A percentile compares a stretch with the other conserved stretches of the same genome.
These are phyloP conservation scores for Ulmus americana DNA, from an alignment of 331 rosid species.

Conservation along the genomic window DNA sequence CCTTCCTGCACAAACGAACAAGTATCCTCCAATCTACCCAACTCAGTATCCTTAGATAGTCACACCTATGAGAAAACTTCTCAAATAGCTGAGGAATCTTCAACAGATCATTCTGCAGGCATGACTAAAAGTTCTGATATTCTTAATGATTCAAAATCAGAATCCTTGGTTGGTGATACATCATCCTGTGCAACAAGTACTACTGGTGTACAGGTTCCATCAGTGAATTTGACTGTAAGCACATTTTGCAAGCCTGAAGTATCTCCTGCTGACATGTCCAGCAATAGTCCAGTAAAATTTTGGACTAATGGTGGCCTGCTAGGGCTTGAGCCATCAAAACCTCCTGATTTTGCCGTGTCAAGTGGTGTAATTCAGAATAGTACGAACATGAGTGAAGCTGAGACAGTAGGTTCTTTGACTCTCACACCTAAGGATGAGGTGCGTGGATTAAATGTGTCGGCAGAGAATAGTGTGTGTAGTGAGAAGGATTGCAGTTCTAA, in stretches of 20 bases:
- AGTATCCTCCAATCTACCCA: conserved; percentile 25
- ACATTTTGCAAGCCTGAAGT: conserved; percentile 34
- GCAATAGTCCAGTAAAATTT: conserved; percentile 52
- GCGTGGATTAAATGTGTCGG: conserved; percentile 19
- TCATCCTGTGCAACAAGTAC: conserved; percentile 27
- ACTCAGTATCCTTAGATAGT: conserved; percentile 31
- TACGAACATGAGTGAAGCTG: conserved; percentile 26
- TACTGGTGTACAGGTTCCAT: conserved; percentile 29
- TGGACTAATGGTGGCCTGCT: conserved; percentile 96
- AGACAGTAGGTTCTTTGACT: conserved; percentile 25
- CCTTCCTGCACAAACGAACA: conserved; percentile 29
- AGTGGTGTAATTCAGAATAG: conserved; percentile 37
- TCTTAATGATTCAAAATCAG: conserved; percentile 28
- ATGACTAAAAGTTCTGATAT: conserved; percentile 16
- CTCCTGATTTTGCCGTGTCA: conserved; percentile 58
- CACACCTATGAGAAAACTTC: conserved; percentile 27
- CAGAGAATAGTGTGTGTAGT: conserved; percentile 24
- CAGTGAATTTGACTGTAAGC: conserved; percentile 30
- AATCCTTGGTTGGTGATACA: conserved; percentile 26
- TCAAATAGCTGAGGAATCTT: conserved; percentile 17
- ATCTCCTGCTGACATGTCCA: conserved; percentile 30
- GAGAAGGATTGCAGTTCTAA: conserved; percentile 35
- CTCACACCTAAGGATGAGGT: conserved; percentile 31
- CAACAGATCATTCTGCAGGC: conserved; percentile 28
- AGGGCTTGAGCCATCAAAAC: conserved; percentile 95